Conservation (phyloP, 208 protist genomes). For the Wallacemonas sp. region DNA sequence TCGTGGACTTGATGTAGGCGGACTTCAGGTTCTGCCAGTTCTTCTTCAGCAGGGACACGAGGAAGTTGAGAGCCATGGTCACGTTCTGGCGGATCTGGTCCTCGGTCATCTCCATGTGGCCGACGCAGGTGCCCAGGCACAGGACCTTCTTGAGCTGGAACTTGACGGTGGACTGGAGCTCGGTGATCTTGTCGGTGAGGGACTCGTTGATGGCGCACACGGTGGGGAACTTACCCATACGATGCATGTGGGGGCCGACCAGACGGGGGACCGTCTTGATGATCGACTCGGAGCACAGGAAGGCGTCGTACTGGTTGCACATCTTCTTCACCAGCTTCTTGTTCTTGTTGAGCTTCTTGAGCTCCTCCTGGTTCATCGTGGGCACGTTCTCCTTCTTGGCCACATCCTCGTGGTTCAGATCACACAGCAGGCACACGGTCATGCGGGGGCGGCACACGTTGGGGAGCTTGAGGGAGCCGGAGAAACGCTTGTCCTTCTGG, state of each 20-base stretch:
- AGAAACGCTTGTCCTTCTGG: conserved; percentile 99
- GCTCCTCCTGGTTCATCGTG: conserved; percentile 96
- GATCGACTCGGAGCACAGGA: conserved; percentile 96
- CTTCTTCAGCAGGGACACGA: conserved; percentile 99
- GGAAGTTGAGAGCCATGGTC: conserved; percentile 98
- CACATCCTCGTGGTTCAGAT: conserved; percentile 95
- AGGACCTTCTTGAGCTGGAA: conserved; percentile 99
- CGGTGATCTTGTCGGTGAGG: conserved; percentile 94
- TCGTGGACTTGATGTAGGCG: conserved; percentile 99
- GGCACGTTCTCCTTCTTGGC: conserved; percentile 91
- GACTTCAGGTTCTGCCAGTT: conserved; percentile 99
- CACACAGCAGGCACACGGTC: conserved; percentile 97
- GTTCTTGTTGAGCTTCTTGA: conserved; percentile 99
- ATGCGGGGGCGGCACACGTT: conserved; percentile 93
- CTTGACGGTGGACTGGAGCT: conserved; percentile 96
- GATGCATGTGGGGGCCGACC: conserved; percentile 98
- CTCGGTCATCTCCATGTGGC: conserved; percentile 95
- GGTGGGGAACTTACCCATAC: conserved; percentile 99
- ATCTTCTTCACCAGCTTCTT: conserved; percentile 99
- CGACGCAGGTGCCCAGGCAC: conserved; percentile 97
- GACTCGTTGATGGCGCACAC: conserved; percentile 93
- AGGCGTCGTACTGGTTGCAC: conserved; percentile 98
- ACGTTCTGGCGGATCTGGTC: conserved; percentile 97
- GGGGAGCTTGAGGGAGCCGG: conserved; percentile 95
- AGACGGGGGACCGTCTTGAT: conserved; percentile 97